Base-by-base conservation (phyloP, 2,329 filamentous ascomycete species). In the Pestalotiopsis sp. region DNA sequence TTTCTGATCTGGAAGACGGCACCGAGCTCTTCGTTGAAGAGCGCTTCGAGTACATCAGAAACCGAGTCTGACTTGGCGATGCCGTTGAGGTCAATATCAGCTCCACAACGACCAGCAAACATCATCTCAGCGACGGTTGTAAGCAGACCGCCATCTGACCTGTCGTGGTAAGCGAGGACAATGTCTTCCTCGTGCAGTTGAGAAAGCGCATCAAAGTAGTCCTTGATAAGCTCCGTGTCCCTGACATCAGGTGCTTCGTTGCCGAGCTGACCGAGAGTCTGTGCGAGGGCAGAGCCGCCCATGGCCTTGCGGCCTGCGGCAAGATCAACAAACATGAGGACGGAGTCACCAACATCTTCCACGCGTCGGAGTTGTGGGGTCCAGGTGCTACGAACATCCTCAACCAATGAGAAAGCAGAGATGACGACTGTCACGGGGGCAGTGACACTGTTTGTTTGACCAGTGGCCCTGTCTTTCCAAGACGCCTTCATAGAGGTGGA, bases 401-500 rank as follows among this genome's bases (percentile, higher is more conserved):
- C 88, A 3, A 98, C 95, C 2, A 94, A 89, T 1, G 92, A 92
- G 76, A 98, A 98, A 1, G 96, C 93, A 4, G 96, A 94, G 74
- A 98, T 94, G 67, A 98, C 91, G 5, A 97, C 87, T 0, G 95
- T 97, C 74, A 98, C 89, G 1, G 96, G 96, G 4, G 96, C 93
- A 49, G 94, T 98, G 64, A 98, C 95, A 73, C 95, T 95, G 83
- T 93, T 96, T 14, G 87, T 82, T 70, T 92, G 86, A 20, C 89
- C 88, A 38, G 85, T 88, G 68, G 87, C 83, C 70, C 85, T 84
- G 73, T 95, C 92, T 77, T 90, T 92, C 96, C 96, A 98, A 68
- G 94, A 94, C 76, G 97, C 95, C 85, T 98, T 98, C 96, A 99
- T 98, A 2, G 95, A 98, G 81, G 97, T 97, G 0, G 95, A 98